Base-by-base conservation (phyloP, 2,329 filamentous ascomycete species). In the Colletotrichum musae region DNA sequence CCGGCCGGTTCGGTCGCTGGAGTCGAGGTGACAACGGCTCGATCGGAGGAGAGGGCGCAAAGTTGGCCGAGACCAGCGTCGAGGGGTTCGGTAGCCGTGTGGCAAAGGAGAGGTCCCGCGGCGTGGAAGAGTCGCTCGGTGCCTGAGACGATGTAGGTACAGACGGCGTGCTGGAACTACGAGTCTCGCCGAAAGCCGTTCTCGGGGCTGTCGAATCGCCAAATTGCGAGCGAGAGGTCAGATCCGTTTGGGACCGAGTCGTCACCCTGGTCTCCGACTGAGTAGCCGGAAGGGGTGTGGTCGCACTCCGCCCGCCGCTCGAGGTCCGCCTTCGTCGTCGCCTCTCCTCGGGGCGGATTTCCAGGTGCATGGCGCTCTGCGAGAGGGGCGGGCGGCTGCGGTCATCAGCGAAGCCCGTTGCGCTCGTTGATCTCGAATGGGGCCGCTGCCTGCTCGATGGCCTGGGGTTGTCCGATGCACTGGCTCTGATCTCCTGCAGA, bases 231-330 rank as follows among this genome's bases (percentile, higher is more conserved):
- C 84, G 82, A 5, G 83, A 71, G 2, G 81, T 79, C 9, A 94
- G 80, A 75, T 94, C 92, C 2, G 89, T 92, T 54, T 91, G 88
- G 18, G 92, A 93, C 24, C 88, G 86, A 24, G 87, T 83, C 13
- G 88, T 86, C 50, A 86, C 85, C 59, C 84, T 81, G 28, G 81
- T 75, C 13, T 86, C 82, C 32, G 82, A 75, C 48, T 83, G 77
- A 2, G 82, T 78, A 16, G 81, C 78, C 58, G 80, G 80, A 18
- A 81, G 73, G 3, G 87, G 85, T 2, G 85, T 79, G 6, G 87
- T 90, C 6, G 85, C 81, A 71, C 87, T 88, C 58, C 89, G 85
- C n/a, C 83, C 81, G 7, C 82, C 83, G 72, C 88, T 91, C 1
- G 85, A 82, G 1, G 87, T 87, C 51, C 87, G 81, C 60, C 86